Evolutionary conservation across 2,329 filamentous ascomycete species (phyloP).

Genomic region (Fusarium tjaetaba): DNA sequence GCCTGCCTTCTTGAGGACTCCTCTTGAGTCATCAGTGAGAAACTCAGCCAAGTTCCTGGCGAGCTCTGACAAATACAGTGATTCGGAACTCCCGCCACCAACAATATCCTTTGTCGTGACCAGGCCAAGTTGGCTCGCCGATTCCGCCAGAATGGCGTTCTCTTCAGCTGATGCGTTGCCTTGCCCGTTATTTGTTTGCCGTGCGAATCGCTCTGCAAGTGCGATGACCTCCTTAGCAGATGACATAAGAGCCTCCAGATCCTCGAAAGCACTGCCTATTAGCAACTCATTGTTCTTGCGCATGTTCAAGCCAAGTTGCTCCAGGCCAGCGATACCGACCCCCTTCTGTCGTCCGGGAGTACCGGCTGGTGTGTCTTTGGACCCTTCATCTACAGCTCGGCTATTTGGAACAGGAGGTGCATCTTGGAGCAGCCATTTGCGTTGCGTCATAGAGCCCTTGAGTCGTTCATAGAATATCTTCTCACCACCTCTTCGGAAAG

Average conservation of each 20-base stretch:
- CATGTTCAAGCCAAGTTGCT: constrained; percentile 83
- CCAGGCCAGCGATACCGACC: constrained; percentile 91
- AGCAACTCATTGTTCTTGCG: constrained; percentile 93
- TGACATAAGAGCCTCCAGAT: constrained; percentile 95
- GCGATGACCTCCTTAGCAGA: constrained; percentile 96
- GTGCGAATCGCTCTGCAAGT: constrained; percentile 86
- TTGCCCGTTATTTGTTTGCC: constrained; percentile 69
- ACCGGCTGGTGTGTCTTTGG: constrained; percentile 43
- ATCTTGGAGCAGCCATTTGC: constrained; percentile 93
- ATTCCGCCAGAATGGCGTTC: constrained; percentile 80
- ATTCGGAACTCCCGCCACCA: constrained; percentile 77
- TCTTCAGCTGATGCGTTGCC: constrained; percentile 74
- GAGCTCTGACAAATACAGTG: constrained; percentile 88
- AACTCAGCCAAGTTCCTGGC: constrained; percentile 89
- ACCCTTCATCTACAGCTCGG: constrained; percentile 49
- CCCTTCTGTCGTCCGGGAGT: constrained; percentile 61
- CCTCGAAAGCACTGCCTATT: constrained; percentile 94
- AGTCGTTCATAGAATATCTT: constrained; percentile 90
- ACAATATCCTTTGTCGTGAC: constrained; percentile 97
- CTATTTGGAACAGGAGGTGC: constrained; percentile 84
- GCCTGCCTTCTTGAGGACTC: constrained; percentile 80
- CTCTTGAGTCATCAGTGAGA: constrained; percentile 83
- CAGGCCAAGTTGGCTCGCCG: constrained; percentile 80
- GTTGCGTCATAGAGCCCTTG: constrained; percentile 86
- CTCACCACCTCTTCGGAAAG: constrained; percentile 88